Base-by-base conservation (phyloP, 768 basidiomycete genomes). In the Bullera alba region DNA sequence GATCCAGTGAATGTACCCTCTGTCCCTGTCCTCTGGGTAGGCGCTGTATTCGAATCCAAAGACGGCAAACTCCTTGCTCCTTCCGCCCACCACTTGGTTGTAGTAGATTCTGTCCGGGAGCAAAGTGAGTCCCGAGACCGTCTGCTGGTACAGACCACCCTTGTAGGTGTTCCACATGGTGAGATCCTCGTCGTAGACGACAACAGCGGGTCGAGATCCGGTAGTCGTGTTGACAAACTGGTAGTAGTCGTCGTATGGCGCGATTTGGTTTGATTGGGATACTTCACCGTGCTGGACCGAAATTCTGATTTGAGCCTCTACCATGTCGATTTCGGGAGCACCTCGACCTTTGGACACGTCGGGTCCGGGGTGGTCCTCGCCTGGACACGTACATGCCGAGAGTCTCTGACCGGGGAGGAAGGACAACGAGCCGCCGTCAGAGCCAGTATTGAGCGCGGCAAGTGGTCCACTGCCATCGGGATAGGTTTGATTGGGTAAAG, bases 281-380 rank as follows among this genome's bases (percentile, higher is more conserved):
- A 82, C 82, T 37, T 64, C 56, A 8, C 70, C 71, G 17, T 57
- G 53, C 17, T 39, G 42, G 79, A 78, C 50, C 78, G 79, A 17
- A 79, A 84, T 83, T 74, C 82, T 79, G 62, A 76, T 77, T 69
- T 90, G 85, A 0, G 88, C 82, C 75, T 97, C 92, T 49, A 93
- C 66, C 54, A 96, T 78, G 72, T 96, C 92, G 60, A 96, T 89
- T 76, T 97, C 93, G 1, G 93, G 92, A 1, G 84, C 87, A 26
- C 82, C 82, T 45, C 92, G 81, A 17, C 83, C 86, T 10, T 62
- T 59, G 23, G 71, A 77, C 46, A 78, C 77, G 32, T 63, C 77
- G 2, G 92, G 92, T 8, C 92, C 92, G 2, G 92, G 92, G 67
- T 97, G 92, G 59, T 89, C 87, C 25, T 81, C 80, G 12, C 81